Conservation (phyloP, 2,329 filamentous ascomycete genomes). For the Beauveria scarabaeidicola region DNA sequence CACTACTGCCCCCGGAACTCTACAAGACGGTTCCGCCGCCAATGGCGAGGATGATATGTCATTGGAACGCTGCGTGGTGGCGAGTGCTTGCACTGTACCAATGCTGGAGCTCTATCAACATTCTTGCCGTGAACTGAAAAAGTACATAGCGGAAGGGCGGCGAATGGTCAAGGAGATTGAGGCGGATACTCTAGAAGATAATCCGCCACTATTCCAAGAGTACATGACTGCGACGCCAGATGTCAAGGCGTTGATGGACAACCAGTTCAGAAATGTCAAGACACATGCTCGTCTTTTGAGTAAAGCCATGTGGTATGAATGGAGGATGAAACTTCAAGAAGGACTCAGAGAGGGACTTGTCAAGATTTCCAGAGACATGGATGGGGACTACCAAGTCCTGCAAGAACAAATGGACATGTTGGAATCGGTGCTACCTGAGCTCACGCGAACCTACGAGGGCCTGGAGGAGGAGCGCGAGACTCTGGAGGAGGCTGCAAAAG, state of each 20-base stretch:
- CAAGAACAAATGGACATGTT: constrained; percentile 61
- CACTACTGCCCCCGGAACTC: constrained; percentile 56
- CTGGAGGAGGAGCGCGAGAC: constrained; percentile 57
- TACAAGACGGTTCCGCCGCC: constrained; percentile 32
- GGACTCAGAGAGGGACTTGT: constrained; percentile 74
- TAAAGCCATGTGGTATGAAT: constrained; percentile 97
- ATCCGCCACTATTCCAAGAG: constrained; percentile 83
- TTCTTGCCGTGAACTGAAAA: constrained; percentile 90
- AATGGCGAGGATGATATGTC: constrained; percentile 43
- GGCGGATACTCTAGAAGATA: constrained; percentile 77
- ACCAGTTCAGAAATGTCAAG: constrained; percentile 96
- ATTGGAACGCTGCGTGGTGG: constrained; percentile 73
- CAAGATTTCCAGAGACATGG: constrained; percentile 69
- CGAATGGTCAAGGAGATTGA: constrained; percentile 88
- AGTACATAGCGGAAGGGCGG: constrained; percentile 89
- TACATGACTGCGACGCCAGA: constrained; percentile 81
- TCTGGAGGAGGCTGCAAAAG: constrained; percentile 62
- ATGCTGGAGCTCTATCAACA: constrained; percentile 94
- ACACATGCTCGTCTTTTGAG: constrained; percentile 81
- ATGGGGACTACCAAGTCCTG: constrained; percentile 59
- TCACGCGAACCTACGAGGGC: constrained; percentile 51
- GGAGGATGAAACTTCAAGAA: constrained; percentile 80
- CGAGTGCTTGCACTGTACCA: constrained; percentile 82
- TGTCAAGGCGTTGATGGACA: constrained; percentile 82
- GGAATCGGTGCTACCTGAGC: constrained; percentile 54